Base-by-base conservation (phyloP, 1,284 basidiomycete species). In the Sutorius eximius region DNA sequence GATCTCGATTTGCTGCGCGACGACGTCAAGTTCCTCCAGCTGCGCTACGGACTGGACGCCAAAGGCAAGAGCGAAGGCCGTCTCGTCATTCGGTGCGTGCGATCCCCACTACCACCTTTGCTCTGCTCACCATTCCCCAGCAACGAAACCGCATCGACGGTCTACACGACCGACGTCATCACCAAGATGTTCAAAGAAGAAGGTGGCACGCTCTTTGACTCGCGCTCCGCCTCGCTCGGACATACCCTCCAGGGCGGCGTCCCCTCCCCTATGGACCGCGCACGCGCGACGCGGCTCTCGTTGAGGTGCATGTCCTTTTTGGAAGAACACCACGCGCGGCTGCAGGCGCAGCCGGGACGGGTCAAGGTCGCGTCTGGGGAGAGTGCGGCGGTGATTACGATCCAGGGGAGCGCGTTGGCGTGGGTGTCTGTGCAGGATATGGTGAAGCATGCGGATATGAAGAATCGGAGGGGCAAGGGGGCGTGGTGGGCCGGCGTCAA, bases 241-340 rank as follows among this genome's bases (percentile, higher is more conserved):
- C 97, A 99, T 75, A 98, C 95, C 2, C 78, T 99, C 10, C 96
- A 99, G 71, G 96, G 96, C 18, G 94, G 94, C 6, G 87, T 93
- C 5, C 96, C 96, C 3, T 96, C 95, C 0, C 96, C 96, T 0
- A 81, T 93, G 61, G 97, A 99, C 75, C 91, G 96, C 55, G 87
- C 91, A 0, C 89, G 94, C 18, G 96, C 94, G 1, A 90, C 92
- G 1, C 88, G 95, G 44, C 81, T 98, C 40, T 88, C 95, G 9
- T 79, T 97, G 58, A 89, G 91, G 64, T 96, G 93, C 77, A 95
- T 98, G 89, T 77, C 86, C 49, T 98, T 98, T 82, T 81, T 99
- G 61, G 96, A 98, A 73, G 71, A 82, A 53, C 86, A 97, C 61
- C 89, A 91, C 62, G 76, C 76, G 48, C 61, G 70, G 29, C 70